Base-by-base conservation (phyloP, 2,329 filamentous ascomycete genomes). In the Sphaerulina musiva region DNA sequence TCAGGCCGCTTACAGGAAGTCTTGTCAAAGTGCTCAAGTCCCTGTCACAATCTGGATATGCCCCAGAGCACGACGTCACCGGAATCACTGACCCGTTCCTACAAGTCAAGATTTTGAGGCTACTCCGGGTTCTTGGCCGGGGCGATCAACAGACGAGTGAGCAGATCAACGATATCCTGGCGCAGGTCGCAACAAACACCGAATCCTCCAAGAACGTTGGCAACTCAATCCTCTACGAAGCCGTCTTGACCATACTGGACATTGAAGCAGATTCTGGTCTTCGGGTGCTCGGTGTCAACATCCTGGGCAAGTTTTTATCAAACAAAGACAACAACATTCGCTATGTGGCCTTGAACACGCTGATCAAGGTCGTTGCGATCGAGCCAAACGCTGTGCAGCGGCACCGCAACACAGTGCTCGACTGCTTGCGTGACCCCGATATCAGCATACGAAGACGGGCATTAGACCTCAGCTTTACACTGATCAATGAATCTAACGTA, bases 321-420 rank as follows among this genome's bases (percentile, higher is more conserved):
- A 98, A 98, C 76, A 85, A 92, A 64, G 93, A 98, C 73, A 98
- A 98, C 78, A 98, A 98, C 69, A 98, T 98, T 66, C 86, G 93
- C 71, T 98, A 98, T 68, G 93, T 98, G 48, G 93, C 93, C 14
- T 78, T 98, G 48, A 98, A 98, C 73, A 98, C 93, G 0, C 77
- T 98, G 47, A 95, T 96, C 74, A 97, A 96, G 73, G 93, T 98
- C 14, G 93, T 98, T 45, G 93, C 93, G 3, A 91, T 98, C 46
- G 93, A 98, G 70, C 93, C 93, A 11, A 97, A 97, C 69, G 93
- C 93, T 3, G 93, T 98, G 1, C 93, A 98, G 71, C 81, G 93
- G 68, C 93, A 98, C 72, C 84, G 95, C 52, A 98, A 97, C 74
- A 98, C 93, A 0, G 97, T 98, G 58, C 76, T 98, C 36, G 93